Base-by-base conservation (phyloP, 352 stramenopile genomes). In the Elongisporangium prolatum region DNA sequence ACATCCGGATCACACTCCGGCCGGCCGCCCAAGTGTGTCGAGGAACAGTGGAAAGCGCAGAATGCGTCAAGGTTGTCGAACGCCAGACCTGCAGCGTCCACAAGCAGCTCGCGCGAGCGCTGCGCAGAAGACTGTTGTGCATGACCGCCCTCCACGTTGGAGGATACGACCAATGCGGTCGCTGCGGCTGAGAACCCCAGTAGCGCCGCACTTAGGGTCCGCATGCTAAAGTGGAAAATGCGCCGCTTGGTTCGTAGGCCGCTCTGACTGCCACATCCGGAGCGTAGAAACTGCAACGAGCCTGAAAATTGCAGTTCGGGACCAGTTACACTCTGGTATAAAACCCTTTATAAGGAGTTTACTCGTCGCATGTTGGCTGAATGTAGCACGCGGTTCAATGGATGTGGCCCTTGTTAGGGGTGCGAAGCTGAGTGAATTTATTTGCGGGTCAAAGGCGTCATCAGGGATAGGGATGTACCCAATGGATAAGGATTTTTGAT, bases 31-130 rank as follows among this genome's bases (percentile, higher is more conserved):
- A 83, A 47, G 14, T 75, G 62, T 2, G 64, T 59, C 16, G 61
- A 24, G 13, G 67, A 77, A 68, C 80, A 91, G 71, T 91, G 74
- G 65, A 79, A 77, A 44, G 64, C 54, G 61, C 81, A 89, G 59
- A 86, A 74, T 16, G 81, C 69, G 18, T 67, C 67, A 5, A 54
- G 17, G n/a, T 68, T 72, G 20, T 54, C 61, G 48, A 88, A 91
- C 24, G 56, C 55, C n/a, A 90, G 63, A 0, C 75, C 80, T 9
- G 69, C 44, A 16, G 55, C 52, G 61, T 90, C 80, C 25, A 71
- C 51, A 8, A 84, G 48, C 57, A 63, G 28, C 14, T 40, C 28
- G 28, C 28, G 28, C 28, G 28, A 34, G 24, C 24, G 24, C 24
- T 8, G n/a, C 14, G 34, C 18, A 16, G 18, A 20, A 22, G 16